Evolutionary conservation across 164 flowering plant species (phyloP).

Genomic region (Warburgia ugandensis): DNA sequence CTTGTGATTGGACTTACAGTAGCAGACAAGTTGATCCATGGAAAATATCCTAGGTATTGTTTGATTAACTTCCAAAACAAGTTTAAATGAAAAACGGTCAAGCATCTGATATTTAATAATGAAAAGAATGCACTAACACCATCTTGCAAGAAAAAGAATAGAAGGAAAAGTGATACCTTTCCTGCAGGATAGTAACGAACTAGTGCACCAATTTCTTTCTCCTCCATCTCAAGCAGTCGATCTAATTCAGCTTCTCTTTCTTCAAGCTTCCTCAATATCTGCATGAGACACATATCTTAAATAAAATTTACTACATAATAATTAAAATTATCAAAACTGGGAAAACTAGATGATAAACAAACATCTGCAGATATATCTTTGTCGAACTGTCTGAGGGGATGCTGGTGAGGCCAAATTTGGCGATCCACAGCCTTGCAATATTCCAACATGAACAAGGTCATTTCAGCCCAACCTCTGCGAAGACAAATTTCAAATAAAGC

Average conservation of each 20-base stretch:
- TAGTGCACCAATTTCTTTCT: slow-evolving; percentile 88
- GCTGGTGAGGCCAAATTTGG: slow-evolving; percentile 95
- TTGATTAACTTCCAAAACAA: slow-evolving; percentile 58
- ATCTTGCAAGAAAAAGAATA: too few relatives aligned
- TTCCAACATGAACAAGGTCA: slow-evolving; percentile 82
- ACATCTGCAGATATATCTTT: slow-evolving; percentile 81
- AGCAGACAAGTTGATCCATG: slow-evolving; percentile 74
- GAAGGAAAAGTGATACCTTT: too few relatives aligned
- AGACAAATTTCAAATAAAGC: slow-evolving; percentile 95
- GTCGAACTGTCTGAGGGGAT: slow-evolving; percentile 96
- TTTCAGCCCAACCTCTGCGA: slow-evolving; percentile 97
- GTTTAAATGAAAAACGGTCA: slow-evolving; percentile 4
- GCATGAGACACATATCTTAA: slow-evolving; percentile 9
- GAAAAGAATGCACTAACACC: too few relatives aligned
- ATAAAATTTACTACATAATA: not conserved
- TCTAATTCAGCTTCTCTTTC: slow-evolving; percentile 79
- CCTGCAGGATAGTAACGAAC: slow-evolving; percentile 90
- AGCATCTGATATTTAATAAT: not conserved
- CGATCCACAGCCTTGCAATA: slow-evolving; percentile 98
- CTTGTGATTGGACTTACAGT: slow-evolving; percentile 97
- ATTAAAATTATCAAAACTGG: not conserved
- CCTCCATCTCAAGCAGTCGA: slow-evolving; percentile 83
- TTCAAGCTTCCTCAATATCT: slow-evolving; percentile 91
- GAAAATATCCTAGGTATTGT: slow-evolving; percentile 84
- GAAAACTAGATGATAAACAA: slow-evolving; percentile 17